Evolutionary conservation across 208 protist species (phyloP).

Genomic region (Leishmania mexicana): DNA sequence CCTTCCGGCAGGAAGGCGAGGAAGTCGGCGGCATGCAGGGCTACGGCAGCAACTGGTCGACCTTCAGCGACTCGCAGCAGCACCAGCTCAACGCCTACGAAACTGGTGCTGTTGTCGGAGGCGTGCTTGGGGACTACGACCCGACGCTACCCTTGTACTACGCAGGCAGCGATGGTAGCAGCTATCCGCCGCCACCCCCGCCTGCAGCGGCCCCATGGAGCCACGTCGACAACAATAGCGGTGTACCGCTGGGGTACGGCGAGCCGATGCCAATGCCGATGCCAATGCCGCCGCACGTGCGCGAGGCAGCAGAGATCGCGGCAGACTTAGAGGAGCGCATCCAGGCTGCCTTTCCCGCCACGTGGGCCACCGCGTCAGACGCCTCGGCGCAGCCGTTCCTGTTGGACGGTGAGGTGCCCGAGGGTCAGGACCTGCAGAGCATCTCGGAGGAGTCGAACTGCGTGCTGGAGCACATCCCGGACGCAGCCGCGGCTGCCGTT

Average conservation of each 20-base stretch:
- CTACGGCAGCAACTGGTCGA: not conserved
- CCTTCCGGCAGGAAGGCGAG: not conserved
- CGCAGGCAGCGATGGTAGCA: not conserved
- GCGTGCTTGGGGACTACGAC: constrained; percentile 11
- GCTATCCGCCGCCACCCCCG: not conserved
- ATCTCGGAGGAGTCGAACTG: not conserved
- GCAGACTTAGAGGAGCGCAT: constrained; percentile 49
- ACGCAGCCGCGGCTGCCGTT: not conserved
- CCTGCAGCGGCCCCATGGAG: not conserved
- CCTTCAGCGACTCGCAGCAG: not conserved
- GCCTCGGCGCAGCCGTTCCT: not conserved
- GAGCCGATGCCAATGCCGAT: constrained; percentile 1
- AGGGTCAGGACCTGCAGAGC: not conserved
- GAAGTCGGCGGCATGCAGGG: not conserved
- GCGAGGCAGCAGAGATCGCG: constrained; percentile 34
- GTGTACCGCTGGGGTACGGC: constrained; percentile 5
- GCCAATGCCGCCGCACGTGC: constrained; percentile 16
- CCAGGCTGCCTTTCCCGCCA: constrained; percentile 43
- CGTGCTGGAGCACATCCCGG: constrained; percentile 16
- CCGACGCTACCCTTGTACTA: not conserved
- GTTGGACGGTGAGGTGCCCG: constrained; percentile 16
- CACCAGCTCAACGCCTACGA: not conserved
- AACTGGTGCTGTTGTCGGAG: not conserved
- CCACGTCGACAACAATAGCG: not conserved
- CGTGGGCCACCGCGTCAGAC: constrained; percentile 19